These are phyloP conservation scores for Beauveria rudraprayagi DNA, from an alignment of 2,329 filamentous ascomycete genomes.

Conservation along the genomic window DNA sequence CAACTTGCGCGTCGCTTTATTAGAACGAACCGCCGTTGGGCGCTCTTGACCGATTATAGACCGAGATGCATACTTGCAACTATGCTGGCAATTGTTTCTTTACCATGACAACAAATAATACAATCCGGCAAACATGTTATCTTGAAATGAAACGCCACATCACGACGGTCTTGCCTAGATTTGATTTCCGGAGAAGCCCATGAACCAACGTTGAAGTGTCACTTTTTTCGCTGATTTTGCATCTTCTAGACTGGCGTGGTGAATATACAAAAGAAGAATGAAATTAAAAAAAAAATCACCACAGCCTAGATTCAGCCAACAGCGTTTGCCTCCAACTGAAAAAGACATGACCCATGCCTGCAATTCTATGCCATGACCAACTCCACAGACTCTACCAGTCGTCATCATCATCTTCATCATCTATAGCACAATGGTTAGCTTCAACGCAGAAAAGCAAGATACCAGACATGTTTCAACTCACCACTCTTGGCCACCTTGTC, in stretches of 20 bases:
- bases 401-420: constrained; percentile 70
- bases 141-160: too few species aligned
- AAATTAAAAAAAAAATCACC: not conserved
- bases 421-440: constrained; percentile 32
- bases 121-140: too few species aligned
- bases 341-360: not conserved
- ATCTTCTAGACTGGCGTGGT: constrained; percentile 1
- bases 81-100: too few species aligned
- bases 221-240: not conserved
- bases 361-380: not conserved
- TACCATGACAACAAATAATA: too few species aligned
- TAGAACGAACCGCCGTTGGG: not conserved
- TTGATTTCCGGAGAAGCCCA: too few species aligned
- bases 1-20: not conserved
- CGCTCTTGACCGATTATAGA: not conserved
- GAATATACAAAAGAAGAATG: not conserved
- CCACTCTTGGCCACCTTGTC: constrained; percentile 91
- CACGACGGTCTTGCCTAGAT: too few species aligned
- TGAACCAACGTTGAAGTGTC: not conserved
- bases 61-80: too few species aligned
- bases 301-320: not conserved
- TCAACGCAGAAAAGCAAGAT: not conserved
- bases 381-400: constrained; percentile 48
- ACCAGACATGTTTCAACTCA: constrained; percentile 46
- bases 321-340: not conserved